Conservation (phyloP, 805 yeast species). For the Candida berthetii region DNA sequence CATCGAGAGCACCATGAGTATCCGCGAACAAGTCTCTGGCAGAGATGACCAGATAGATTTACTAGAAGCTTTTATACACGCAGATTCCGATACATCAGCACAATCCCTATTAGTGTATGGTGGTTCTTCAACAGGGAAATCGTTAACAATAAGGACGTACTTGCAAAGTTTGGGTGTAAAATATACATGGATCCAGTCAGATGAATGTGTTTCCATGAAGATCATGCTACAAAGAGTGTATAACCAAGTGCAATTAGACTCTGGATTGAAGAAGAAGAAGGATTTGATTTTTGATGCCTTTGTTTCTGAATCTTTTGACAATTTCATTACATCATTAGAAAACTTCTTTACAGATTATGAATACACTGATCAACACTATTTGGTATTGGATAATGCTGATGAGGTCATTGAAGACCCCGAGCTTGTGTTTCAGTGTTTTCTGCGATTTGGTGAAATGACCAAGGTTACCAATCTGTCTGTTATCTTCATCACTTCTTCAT, state of each 20-base stretch:
- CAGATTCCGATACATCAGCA: conserved; percentile 4
- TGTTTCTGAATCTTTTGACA: conserved; percentile 14
- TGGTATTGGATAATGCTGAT: conserved; percentile 18
- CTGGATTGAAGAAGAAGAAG: conserved; percentile 4
- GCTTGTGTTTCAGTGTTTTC: conserved; percentile 9
- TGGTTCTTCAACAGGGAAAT: conserved; percentile 17
- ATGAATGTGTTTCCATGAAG: conserved; percentile 19
- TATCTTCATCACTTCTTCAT: conserved; percentile 11
- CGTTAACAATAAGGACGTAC: conserved; percentile 8
- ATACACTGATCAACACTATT: conserved; percentile 12
- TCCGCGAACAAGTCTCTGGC: background rate
- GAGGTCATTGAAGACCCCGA: conserved; percentile 17
- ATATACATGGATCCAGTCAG: conserved; percentile 15
- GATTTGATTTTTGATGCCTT: conserved; percentile 5
- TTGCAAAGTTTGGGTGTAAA: conserved; percentile 5
- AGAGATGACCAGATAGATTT: conserved; percentile 14
- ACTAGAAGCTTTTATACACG: conserved; percentile 10
- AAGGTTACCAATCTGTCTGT: conserved; percentile 10
- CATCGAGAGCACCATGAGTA: too few species aligned
- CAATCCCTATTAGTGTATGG: conserved; percentile 10
- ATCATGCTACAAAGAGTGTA: conserved; percentile 15
- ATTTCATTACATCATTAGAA: conserved; percentile 10
- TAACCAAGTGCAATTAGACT: conserved; percentile 5
- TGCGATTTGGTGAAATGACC: conserved; percentile 14
- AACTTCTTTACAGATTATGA: conserved; percentile 6